Evolutionary conservation across 106 monocot species (phyloP).

Genomic region (Platanthera guangdongensis): DNA sequence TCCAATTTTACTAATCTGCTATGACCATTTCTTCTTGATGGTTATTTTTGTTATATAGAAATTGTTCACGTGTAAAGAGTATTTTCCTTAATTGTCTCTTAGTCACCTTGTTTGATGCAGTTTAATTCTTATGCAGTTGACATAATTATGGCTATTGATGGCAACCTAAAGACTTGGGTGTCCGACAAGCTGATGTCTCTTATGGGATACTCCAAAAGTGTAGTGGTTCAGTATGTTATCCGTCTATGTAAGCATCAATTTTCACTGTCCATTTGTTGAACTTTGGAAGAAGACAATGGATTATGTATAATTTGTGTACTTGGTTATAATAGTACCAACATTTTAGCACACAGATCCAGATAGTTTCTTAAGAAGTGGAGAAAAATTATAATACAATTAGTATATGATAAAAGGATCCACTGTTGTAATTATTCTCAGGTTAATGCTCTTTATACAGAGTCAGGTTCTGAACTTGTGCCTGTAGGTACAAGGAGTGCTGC

Average conservation of each 20-base stretch:
- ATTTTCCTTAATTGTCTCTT: background rate
- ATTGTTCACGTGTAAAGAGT: background rate
- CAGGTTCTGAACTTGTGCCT: background rate
- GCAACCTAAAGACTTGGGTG: constrained; percentile 56
- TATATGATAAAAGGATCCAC: background rate
- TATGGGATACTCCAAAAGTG: constrained; percentile 58
- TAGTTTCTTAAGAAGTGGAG: background rate
- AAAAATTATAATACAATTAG: background rate
- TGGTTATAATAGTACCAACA: background rate
- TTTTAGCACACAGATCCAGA: too few relatives aligned
- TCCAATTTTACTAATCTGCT: background rate
- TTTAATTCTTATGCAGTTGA: background rate
- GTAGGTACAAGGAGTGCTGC: background rate
- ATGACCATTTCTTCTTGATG: background rate
- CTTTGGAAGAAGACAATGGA: background rate
- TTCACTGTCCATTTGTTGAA: background rate
- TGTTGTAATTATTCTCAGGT: background rate
- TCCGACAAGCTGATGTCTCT: constrained; percentile 70
- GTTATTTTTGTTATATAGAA: background rate
- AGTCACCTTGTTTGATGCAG: background rate
- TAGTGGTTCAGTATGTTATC: constrained; percentile 68
- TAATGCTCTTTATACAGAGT: background rate
- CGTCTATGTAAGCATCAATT: constrained; percentile 45
- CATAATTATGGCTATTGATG: constrained; percentile 36
- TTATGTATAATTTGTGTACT: background rate